These are phyloP conservation scores for Arthrobotrys entomopaga DNA, from an alignment of 2,329 filamentous ascomycete genomes.

Conservation along the genomic window DNA sequence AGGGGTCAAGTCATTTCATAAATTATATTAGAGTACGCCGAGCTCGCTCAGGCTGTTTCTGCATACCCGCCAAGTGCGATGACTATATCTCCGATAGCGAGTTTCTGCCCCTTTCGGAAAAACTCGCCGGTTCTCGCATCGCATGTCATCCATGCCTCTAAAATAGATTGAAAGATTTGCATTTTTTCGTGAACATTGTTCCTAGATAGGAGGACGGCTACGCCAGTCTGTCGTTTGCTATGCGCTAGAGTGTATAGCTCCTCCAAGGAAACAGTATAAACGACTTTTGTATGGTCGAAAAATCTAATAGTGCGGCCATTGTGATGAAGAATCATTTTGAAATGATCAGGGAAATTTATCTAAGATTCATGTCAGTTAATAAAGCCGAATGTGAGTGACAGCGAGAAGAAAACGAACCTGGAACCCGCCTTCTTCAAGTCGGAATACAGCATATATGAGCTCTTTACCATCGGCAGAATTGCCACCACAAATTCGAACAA, in stretches of 20 bases:
- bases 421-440: constrained; percentile 79
- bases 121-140: constrained; percentile 56
- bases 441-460: constrained; percentile 57
- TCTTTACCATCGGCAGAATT: constrained; percentile 52
- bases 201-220: constrained; percentile 61
- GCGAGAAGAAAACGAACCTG: constrained; percentile 67
- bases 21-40: not conserved
- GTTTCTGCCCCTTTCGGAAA: constrained; percentile 54
- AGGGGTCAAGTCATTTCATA: constrained; percentile 16
- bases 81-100: constrained; percentile 50
- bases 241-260: constrained; percentile 77
- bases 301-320: constrained; percentile 77
- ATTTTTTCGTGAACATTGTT: constrained; percentile 58
- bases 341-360: constrained; percentile 90
- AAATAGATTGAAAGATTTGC: constrained; percentile 57
- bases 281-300: constrained; percentile 72
- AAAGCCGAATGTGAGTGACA: not conserved
- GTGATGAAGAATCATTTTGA: constrained; percentile 80
- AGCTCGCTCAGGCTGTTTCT: constrained; percentile 23
- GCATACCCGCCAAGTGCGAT: constrained; percentile 48
- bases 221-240: constrained; percentile 66
- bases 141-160: constrained; percentile 57
- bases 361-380: constrained; percentile 61
- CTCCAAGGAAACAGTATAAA: constrained; percentile 76
- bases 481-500: constrained; percentile 50